These are phyloP conservation scores for Cryphonectria japonica DNA, from an alignment of 2,329 filamentous ascomycete genomes.

Conservation along the genomic window DNA sequence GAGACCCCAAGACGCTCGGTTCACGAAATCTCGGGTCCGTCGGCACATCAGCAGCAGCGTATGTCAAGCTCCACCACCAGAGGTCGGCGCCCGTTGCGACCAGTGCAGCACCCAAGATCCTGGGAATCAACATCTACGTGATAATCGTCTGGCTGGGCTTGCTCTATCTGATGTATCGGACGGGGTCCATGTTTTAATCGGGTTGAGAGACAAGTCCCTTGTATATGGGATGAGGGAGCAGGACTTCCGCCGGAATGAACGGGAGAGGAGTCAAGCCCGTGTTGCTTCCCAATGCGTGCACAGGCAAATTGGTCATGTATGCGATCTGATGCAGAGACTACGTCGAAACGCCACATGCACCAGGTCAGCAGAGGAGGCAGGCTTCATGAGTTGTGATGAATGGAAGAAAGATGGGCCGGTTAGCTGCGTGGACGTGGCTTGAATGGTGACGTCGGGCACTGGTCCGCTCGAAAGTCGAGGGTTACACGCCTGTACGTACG, in stretches of 20 bases:
- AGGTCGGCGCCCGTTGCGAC: background rate
- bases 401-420: background rate
- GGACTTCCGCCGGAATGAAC: background rate
- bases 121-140: conserved; percentile 21
- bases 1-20: background rate
- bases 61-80: background rate
- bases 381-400: background rate
- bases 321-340: background rate
- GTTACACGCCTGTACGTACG: background rate
- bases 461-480: background rate
- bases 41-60: background rate
- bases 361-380: background rate
- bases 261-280: background rate
- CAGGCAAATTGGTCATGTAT: background rate
- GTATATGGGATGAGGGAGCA: background rate
- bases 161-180: conserved; percentile 25
- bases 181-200: conserved; percentile 20
- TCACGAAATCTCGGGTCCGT: background rate
- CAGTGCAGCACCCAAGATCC: conserved; percentile 20
- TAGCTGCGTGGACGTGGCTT: background rate
- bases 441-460: background rate
- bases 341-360: background rate
- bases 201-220: background rate
- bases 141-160: conserved; percentile 20
- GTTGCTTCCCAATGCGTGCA: background rate